Evolutionary conservation across 768 basidiomycete genomes (phyloP), one percentile per base, ranked within the genome.

Genomic region (Russula compacta): DNA sequence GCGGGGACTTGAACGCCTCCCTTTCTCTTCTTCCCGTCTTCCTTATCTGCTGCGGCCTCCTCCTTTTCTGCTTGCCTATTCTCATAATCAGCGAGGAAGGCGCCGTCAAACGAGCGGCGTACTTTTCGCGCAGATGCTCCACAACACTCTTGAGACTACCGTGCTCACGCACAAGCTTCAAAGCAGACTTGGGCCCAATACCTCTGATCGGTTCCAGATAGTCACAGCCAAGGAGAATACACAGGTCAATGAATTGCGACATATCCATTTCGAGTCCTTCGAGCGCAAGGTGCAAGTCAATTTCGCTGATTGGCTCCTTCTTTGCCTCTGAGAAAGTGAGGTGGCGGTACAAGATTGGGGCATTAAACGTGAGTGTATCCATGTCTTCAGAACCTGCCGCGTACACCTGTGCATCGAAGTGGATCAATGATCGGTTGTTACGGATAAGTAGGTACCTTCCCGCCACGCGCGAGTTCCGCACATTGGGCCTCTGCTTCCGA

Each of bases 401-500:
- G 71, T 92, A 98, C 32, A 98, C 92, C 91, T 93, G 21, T 4
- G 6, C 24, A 11, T n/a, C 19, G n/a, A 17, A 48, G 19, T 66
- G 7, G 43, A 50, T 40, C 6, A 35, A 40, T 36, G 59, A 32
- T n/a, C 6, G 44, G 17, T 42, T 42, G 38, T 51, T 46, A 56
- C 14, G 38, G 49, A 42, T 50, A 59, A 6, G 10, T 21, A 32
- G 63, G 14, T 54, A 87, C 95, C 78, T 95, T 92, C 59, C 92
- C 94, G 24, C 92, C 95, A 36, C 93, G 83, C n/a, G 95, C 95
- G 2, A 99, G 83, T 72, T 98, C 97, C 6, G 97, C 97, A 66
- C 97, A 98, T 70, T 99, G 97, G 1, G 97, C 97, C 72, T 99
- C 97, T 6, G 97, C 97, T 76, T 99, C 97, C 54, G 93, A 95